Base-by-base conservation (phyloP, 2,329 filamentous ascomycete genomes). In the Anthostomella pinea region DNA sequence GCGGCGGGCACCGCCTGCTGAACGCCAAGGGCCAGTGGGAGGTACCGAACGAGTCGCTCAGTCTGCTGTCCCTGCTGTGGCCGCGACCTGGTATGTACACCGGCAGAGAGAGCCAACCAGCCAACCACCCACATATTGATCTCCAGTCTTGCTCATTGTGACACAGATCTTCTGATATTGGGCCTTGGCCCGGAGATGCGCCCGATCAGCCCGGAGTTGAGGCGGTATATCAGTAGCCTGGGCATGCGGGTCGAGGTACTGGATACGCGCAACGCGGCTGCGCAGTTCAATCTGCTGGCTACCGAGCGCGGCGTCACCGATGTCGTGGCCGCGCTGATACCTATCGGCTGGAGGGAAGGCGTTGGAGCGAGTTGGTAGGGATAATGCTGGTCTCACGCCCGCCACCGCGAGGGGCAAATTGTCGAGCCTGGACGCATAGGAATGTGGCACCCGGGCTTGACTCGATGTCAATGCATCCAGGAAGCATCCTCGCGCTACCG, bases 251-350 rank as follows among this genome's bases (percentile, higher is more conserved):
- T 97, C 5, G 93, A 98, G 56, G 75, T 96, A 3, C 76, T 91
- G 56, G 93, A 97, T 65, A 97, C 93, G 20, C 74, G 88, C 46
- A 97, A 97, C 64, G 93, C 93, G 7, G 87, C 91, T 1, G 85
- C 90, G 21, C 89, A 96, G 61, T 98, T 93, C 63, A 98, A 98
- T 59, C 61, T 98, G 54, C 68, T 98, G 36, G 91, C 89, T n/a
- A 97, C 89, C 13, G 93, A 98, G 68, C 73, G 93, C 33, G 91
- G 93, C 1, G 81, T 93, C 5, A 74, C 80, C 14, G 84, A 91
- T 54, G 81, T 97, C 44, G 91, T 89, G 18, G 91, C 88, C 2
- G 91, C 89, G 8, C 60, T 98, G 63, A 78, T 97, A 62, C 90
- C 90, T 0, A 74, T 93, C 35, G 89, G 88, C 2, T 94, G 87